phyloP scores from a whole-genome alignment of 2,329 filamentous ascomycete species.

The Xylaria polymorpha region DNA sequence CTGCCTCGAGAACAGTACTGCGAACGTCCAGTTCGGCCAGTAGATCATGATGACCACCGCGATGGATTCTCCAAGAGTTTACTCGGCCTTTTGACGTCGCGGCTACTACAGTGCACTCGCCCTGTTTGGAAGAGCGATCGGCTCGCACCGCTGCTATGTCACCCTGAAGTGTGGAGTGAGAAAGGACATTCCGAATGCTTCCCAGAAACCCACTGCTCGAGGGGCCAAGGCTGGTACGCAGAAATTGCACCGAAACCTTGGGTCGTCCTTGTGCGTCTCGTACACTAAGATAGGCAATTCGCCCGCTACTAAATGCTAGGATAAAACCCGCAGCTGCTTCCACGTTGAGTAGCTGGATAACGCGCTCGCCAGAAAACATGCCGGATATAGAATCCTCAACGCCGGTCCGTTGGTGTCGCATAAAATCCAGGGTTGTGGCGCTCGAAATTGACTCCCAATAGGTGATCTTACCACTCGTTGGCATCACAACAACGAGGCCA shows the following conservation, averaged over 20 bases:
- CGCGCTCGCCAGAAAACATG: conserved; percentile 81
- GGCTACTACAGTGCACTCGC: conserved; percentile 86
- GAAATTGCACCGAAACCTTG: conserved; percentile 79
- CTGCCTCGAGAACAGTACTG: conserved; percentile 69
- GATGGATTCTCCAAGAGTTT: conserved; percentile 88
- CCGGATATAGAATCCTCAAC: conserved; percentile 80
- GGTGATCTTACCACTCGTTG: conserved; percentile 83
- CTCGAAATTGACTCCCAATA: conserved; percentile 97
- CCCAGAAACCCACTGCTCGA: conserved; percentile 77
- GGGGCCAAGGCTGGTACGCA: conserved; percentile 71
- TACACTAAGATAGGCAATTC: conserved; percentile 86
- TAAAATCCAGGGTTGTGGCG: conserved; percentile 84
- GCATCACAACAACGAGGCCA: conserved; percentile 87
- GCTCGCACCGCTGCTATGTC: conserved; percentile 85
- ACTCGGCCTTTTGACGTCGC: conserved; percentile 81
- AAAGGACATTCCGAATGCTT: conserved; percentile 81
- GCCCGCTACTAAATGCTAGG: conserved; percentile 84
- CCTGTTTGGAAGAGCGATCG: conserved; percentile 76
- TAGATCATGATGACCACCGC: conserved; percentile 83
- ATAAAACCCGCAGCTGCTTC: conserved; percentile 88
- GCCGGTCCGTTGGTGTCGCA: conserved; percentile 82
- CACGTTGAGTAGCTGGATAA: conserved; percentile 81
- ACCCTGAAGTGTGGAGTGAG: conserved; percentile 75
- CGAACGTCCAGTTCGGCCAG: conserved; percentile 78
- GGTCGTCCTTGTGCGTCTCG: conserved; percentile 89